Conservation (phyloP, 768 basidiomycete species). For the Mycena rebaudengoi region DNA sequence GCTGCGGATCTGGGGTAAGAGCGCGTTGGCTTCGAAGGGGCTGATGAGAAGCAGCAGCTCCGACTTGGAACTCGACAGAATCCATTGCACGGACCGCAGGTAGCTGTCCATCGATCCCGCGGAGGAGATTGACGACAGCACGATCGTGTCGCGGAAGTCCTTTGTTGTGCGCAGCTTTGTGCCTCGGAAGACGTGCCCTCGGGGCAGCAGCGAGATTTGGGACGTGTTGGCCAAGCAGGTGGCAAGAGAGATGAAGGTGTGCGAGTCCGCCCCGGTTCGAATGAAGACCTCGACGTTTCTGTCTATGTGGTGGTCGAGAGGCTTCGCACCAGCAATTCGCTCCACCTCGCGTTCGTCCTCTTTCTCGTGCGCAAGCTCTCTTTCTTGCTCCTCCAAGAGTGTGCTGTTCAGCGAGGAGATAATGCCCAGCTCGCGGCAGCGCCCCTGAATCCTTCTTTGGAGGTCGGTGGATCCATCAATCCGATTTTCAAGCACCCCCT, state of each 20-base stretch:
- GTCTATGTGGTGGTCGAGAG: not conserved
- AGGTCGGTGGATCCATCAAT: not conserved
- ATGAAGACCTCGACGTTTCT: not conserved
- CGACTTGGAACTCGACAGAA: not conserved
- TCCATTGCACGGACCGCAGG: constrained; percentile 1
- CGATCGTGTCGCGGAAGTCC: constrained; percentile 2
- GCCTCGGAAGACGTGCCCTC: not conserved
- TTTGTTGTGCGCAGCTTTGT: not conserved
- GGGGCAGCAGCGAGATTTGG: not conserved
- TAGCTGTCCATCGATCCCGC: not conserved
- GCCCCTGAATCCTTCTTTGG: not conserved
- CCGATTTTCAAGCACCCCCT: too few species aligned
- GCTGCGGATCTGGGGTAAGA: not conserved
- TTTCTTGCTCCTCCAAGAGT: constrained; percentile 19
- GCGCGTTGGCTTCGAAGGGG: constrained; percentile 2
- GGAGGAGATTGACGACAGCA: not conserved
- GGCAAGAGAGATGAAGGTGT: not conserved
- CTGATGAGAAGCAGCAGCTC: not conserved
- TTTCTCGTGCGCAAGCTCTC: constrained; percentile 19
- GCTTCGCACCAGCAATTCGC: constrained; percentile 1
- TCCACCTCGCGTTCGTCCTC: constrained; percentile 19
- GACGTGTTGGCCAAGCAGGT: not conserved
- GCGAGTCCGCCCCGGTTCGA: not conserved
- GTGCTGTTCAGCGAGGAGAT: not conserved
- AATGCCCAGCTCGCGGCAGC: not conserved